phyloP scores from a whole-genome alignment of 179 eudicot species.

The Dionaea muscipula region DNA sequence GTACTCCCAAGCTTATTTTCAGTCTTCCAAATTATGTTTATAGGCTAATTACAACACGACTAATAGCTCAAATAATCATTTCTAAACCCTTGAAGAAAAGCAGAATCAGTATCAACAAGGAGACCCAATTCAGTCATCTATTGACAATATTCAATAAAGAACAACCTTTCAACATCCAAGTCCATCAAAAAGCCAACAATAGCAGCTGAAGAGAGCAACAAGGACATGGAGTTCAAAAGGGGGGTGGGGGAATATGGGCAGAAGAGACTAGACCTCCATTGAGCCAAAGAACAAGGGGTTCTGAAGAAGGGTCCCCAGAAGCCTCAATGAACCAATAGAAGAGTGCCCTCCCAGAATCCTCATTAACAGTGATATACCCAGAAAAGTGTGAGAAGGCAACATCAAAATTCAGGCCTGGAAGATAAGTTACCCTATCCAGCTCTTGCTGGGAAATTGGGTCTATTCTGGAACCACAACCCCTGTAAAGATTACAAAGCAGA shows the following conservation, averaged over 20 bases:
- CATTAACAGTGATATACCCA: slow-evolving; percentile 70
- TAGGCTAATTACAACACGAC: too few species aligned
- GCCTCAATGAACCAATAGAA: slow-evolving; percentile 90
- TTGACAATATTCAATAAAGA: too few species aligned
- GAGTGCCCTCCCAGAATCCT: slow-evolving; percentile 61
- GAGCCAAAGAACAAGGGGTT: slow-evolving; percentile 88
- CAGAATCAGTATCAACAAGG: too few species aligned
- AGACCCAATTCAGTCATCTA: too few species aligned
- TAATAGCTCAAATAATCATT: too few species aligned
- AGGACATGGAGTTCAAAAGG: background rate
- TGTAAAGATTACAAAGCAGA: slow-evolving; percentile 12
- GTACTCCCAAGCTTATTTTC: too few species aligned
- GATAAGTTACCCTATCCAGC: slow-evolving; percentile 31
- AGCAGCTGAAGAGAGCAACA: background rate
- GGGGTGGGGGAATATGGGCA: background rate
- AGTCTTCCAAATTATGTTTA: too few species aligned
- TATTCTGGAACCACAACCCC: slow-evolving; percentile 13
- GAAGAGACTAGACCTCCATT: slow-evolving; percentile 65
- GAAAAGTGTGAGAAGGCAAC: slow-evolving; percentile 63
- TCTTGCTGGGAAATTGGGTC: slow-evolving; percentile 38
- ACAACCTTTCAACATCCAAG: too few species aligned
- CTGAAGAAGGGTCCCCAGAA: slow-evolving; percentile 54
- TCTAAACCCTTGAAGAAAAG: too few species aligned
- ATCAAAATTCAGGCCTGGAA: slow-evolving; percentile 68
- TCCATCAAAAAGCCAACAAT: too few species aligned